phyloP scores from a whole-genome alignment of 768 basidiomycete genomes.

The Saitozyma sp. region DNA sequence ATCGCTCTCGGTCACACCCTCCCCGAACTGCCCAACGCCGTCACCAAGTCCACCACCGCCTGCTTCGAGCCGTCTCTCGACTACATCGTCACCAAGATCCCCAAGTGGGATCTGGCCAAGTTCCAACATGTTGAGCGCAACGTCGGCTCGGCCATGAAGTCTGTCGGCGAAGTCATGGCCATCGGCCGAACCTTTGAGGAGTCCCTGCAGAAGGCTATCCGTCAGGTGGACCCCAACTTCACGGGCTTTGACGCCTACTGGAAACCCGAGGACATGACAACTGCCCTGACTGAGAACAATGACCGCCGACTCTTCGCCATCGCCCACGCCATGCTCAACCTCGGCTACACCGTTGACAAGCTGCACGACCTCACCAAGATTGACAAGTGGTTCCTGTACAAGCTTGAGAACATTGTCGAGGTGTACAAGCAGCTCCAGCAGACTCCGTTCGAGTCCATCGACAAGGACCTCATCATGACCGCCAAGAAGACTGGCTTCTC shows the following conservation, averaged over 20 bases:
- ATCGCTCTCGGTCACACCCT: slow-evolving; percentile 96
- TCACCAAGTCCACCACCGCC: slow-evolving; percentile 98
- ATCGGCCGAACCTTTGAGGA: slow-evolving; percentile 99
- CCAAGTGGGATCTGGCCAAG: slow-evolving; percentile 99
- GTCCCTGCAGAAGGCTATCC: slow-evolving; percentile 94
- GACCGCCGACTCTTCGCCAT: slow-evolving; percentile 96
- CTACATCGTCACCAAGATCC: slow-evolving; percentile 99
- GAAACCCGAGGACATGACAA: slow-evolving; percentile 79
- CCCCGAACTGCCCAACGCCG: slow-evolving; percentile 96
- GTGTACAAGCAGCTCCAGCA: slow-evolving; percentile 74
- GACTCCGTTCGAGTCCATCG: slow-evolving; percentile 68
- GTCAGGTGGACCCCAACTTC: slow-evolving; percentile 95
- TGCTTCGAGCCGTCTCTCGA: slow-evolving; percentile 99
- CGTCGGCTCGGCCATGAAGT: slow-evolving; percentile 98
- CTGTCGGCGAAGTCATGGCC: slow-evolving; percentile 99
- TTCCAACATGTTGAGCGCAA: slow-evolving; percentile 92
- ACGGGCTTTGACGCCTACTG: slow-evolving; percentile 96
- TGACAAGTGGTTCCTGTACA: slow-evolving; percentile 99
- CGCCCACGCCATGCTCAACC: slow-evolving; percentile 95
- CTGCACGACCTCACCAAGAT: slow-evolving; percentile 96
- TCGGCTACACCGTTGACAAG: slow-evolving; percentile 82
- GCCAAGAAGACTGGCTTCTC: slow-evolving; percentile 96
- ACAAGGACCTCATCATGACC: slow-evolving; percentile 73
- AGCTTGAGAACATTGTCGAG: slow-evolving; percentile 96
- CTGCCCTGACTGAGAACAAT: slow-evolving; percentile 76